phyloP scores from a whole-genome alignment of 2,329 filamentous ascomycete species.

The Calonectria pseudoreteaudii region DNA sequence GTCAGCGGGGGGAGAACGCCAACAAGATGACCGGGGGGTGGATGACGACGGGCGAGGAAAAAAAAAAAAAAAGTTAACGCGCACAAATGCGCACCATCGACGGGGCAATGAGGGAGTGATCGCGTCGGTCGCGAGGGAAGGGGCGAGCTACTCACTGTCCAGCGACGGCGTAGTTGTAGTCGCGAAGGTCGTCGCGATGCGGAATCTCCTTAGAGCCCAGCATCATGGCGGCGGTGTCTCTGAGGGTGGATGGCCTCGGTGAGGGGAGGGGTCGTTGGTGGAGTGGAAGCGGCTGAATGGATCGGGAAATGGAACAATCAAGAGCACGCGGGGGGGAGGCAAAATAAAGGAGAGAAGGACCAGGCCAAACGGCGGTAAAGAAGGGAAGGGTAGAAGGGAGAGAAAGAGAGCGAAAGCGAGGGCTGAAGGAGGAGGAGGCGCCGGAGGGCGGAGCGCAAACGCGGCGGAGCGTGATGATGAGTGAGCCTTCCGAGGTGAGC shows the following conservation, averaged over 20 bases:
- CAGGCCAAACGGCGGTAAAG: conserved; percentile 27
- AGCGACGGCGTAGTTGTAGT: conserved; percentile 82
- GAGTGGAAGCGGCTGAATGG: neutral
- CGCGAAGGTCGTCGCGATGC: conserved; percentile 70
- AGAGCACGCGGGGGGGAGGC: neutral
- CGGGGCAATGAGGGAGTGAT: neutral
- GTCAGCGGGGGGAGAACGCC: conserved; percentile 26
- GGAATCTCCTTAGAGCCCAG: conserved; percentile 57
- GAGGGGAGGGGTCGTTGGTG: conserved; percentile 9
- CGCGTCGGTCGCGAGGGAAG: conserved; percentile 15
- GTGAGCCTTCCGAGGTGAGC: conserved; percentile 19
- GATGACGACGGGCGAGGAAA: conserved; percentile 13
- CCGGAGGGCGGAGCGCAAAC: conserved; percentile 23
- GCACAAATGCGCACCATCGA: conserved; percentile 10
- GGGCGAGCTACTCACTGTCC: conserved; percentile 76
- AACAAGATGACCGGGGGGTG: neutral
- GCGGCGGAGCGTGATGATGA: conserved; percentile 25
- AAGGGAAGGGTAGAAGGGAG: conserved; percentile 15
- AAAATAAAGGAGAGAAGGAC: conserved; percentile 12
- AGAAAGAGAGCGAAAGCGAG: conserved; percentile 7
- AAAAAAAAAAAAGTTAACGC: conserved; percentile 21
- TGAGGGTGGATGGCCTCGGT: conserved; percentile 27
- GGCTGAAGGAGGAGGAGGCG: conserved; percentile 27
- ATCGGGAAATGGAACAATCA: conserved; percentile 3
- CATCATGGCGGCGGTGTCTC: conserved; percentile 35